A percentile compares a stretch with the other conserved stretches of the same genome.
Evolutionary conservation across 176 grass and related monocot genomes (phyloP).

Genomic region (Hordeum marinum): DNA sequence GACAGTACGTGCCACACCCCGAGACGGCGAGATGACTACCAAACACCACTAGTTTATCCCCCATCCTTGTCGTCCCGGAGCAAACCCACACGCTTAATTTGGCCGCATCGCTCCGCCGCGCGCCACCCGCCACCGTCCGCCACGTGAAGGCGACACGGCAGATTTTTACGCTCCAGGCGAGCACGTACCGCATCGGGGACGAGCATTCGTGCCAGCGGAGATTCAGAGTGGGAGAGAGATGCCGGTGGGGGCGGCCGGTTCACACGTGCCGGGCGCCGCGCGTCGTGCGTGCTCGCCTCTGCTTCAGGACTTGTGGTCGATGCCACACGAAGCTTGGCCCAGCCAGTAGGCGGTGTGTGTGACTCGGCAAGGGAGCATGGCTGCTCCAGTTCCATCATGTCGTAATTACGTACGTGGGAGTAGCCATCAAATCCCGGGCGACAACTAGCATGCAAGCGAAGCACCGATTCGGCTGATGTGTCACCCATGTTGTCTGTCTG

Average conservation of each 20-base stretch:
- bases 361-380: background rate
- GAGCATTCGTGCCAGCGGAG: background rate
- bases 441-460: background rate
- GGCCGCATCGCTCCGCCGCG: background rate
- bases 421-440: background rate
- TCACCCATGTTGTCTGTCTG: background rate
- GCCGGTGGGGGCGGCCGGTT: conserved; percentile 2
- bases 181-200: background rate
- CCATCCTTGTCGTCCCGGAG: conserved; percentile 2
- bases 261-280: conserved; percentile 12
- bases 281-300: too few relatives aligned
- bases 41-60: background rate
- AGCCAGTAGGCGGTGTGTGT: background rate
- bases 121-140: background rate
- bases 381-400: background rate
- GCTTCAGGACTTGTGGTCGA: background rate
- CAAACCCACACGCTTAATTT: background rate
- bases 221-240: conserved; percentile 27
- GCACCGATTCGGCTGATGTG: background rate
- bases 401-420: background rate
- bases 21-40: background rate
- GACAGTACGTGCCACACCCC: background rate
- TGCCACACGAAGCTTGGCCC: background rate
- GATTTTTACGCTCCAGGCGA: background rate
- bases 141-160: background rate